Base-by-base conservation (phyloP, 2,329 filamentous ascomycete species). In the Diaporthe sp. region DNA sequence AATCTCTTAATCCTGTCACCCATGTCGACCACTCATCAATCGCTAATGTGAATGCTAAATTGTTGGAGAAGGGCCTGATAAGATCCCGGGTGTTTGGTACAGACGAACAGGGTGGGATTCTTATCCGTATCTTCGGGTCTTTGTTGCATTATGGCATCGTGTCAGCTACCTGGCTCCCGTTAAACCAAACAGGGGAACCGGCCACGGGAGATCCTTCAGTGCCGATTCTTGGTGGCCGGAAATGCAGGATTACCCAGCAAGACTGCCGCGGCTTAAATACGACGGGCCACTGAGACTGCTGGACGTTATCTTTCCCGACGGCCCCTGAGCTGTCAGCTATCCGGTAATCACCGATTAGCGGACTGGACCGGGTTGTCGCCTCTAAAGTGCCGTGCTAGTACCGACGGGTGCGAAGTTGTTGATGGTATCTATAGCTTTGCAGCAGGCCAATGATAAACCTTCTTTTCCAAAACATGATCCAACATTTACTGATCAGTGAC, bases 191-290 rank as follows among this genome's bases (percentile, higher is more conserved):
- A 25, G 10, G 30, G n/a, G 13, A 40, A 52, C 4, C 13, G 12
- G 8, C 57, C 35, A 25, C 12, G 22, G 19, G 9, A 52, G 13
- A 12, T n/a, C 28, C 7, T 7, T 50, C 47, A 54, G 33, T 50
- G 47, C 47, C 35, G 17, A 19, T 40, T 68, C 45, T 68, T 40
- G 64, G 33, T 25, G 25, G 17, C 30, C 45, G 45, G 64, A 67
- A 67, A 52, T 67, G 64, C 64, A 68, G 30, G 64, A 67, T 67
- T 25, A 40, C 45, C 64, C 45, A 67, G 64, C 30, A 67, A 67
- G 30, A 50, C 45, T 13, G 40, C 22, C 17, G 42, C 10, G 28
- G 69, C 45, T 72, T 72, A 25, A 9, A 55, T n/a, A 10, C 57
- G 19, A 42, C 58, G 40, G 52, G 54, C 69, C 69, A 50, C 38